Evolutionary conservation across 129 eudicot species (phyloP).

Genomic region (Arctium lappa): DNA sequence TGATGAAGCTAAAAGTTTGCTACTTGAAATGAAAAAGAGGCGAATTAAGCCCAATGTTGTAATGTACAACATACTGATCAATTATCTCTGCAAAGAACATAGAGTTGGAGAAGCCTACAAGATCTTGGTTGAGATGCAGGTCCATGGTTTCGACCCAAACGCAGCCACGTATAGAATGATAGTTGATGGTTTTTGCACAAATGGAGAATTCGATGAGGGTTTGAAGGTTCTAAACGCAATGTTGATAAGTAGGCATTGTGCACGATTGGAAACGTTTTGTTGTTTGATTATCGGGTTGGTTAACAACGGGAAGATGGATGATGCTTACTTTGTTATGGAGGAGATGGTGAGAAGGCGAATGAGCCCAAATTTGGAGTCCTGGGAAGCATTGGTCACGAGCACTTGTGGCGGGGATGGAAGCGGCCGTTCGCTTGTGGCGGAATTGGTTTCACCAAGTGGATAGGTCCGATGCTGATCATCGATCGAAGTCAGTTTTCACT

Average conservation of each 20-base stretch:
- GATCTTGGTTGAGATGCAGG: slow-evolving; percentile 74
- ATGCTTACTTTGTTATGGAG: slow-evolving; percentile 66
- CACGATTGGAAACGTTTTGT: slow-evolving; percentile 71
- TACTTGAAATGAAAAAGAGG: slow-evolving; percentile 73
- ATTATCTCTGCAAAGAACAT: slow-evolving; percentile 52
- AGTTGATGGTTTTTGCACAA: slow-evolving; percentile 73
- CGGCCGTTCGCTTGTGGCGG: slow-evolving; percentile 17
- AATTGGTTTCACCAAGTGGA: slow-evolving; percentile 22
- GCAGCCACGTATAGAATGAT: slow-evolving; percentile 82
- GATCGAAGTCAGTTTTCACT: background rate
- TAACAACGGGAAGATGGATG: slow-evolving; percentile 49
- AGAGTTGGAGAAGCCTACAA: slow-evolving; percentile 65
- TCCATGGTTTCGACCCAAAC: slow-evolving; percentile 68
- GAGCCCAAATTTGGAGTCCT: slow-evolving; percentile 37
- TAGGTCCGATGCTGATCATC: background rate
- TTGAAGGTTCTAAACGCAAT: slow-evolving; percentile 70
- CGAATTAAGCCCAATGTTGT: slow-evolving; percentile 76
- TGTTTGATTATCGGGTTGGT: slow-evolving; percentile 61
- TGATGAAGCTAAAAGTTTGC: slow-evolving; percentile 67
- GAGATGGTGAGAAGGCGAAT: slow-evolving; percentile 76
- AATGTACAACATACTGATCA: slow-evolving; percentile 66
- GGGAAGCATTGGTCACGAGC: slow-evolving; percentile 59
- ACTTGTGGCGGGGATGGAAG: slow-evolving; percentile 24
- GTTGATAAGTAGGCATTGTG: slow-evolving; percentile 63
- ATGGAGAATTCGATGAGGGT: slow-evolving; percentile 59